phyloP scores from a whole-genome alignment of 228 moss, liverwort and hornwort genomes.

The Sphagnum magellanicum region DNA sequence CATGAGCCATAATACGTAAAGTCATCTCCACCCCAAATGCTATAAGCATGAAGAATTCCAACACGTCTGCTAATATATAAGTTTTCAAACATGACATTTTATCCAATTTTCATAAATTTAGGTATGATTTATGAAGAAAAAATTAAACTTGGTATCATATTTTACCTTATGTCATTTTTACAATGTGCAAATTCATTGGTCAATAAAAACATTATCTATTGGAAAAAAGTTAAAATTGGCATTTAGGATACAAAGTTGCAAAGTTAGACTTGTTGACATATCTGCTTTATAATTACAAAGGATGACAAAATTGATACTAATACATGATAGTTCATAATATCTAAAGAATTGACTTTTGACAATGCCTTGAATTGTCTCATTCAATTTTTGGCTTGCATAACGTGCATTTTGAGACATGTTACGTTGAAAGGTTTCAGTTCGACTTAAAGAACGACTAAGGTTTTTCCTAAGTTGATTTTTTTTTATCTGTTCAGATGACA shows the following conservation, averaged over 20 bases:
- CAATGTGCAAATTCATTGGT: no score
- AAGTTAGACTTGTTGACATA: conserved; percentile 23
- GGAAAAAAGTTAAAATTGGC: neutral
- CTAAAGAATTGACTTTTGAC: conserved; percentile 54
- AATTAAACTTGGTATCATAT: no score
- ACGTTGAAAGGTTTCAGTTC: conserved; percentile 17
- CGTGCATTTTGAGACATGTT: conserved; percentile 20
- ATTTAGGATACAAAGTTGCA: conserved; percentile 53
- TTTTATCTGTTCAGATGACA: neutral
- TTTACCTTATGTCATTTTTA: no score
- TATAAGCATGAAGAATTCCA: conserved; percentile 47
- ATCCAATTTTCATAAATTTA: neutral
- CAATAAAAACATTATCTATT: neutral
- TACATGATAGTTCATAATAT: conserved; percentile 36
- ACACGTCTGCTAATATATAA: conserved; percentile 16
- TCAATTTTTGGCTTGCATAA: conserved; percentile 18
- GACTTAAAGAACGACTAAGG: neutral
- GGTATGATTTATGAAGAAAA: no score
- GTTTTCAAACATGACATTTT: neutral
- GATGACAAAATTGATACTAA: conserved; percentile 61
- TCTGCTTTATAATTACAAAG: conserved; percentile 47
- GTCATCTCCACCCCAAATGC: conserved; percentile 52
- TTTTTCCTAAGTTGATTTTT: no score
- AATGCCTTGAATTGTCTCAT: conserved; percentile 28
- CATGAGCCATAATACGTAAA: conserved; percentile 54